Evolutionary conservation across 805 yeast species (phyloP), one percentile per base, ranked within the genome.

Genomic region (Candida verbasci): DNA sequence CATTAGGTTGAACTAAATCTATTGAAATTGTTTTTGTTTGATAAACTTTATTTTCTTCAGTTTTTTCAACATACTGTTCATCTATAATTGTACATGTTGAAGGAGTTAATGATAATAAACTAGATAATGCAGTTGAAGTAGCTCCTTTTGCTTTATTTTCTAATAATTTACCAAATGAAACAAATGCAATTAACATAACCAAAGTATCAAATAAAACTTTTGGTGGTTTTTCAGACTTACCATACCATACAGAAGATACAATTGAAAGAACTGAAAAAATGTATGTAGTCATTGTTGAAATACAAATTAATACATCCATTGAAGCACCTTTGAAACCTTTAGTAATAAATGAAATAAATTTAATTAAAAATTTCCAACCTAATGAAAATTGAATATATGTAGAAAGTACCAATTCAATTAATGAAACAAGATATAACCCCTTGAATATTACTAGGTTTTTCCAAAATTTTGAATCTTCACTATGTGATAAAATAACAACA

Each of bases 101-200:
- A 1, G 98, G 97, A 0, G 95, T 74, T 38, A 93, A 63, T 2
- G 89, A 80, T 30, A 94, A 70, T 29, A 93, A 69, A 45, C 80
- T 78, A 0, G 96, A 82, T 27, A 93, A 68, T 0, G 97, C 95
- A 3, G 86, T 75, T 0, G 97, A 86, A 0, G 97, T 93, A 41
- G 85, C 86, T 3, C 97, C 95, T 53, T 93, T 87, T 2, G 98
- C 97, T 45, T 74, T 78, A 58, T 85, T 86, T 53, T 93, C 99
- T 16, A 89, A 65, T 74, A 86, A 84, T 60, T 93, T 91, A 2
- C 99, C 99, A 30, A 88, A 63, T 7, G 93, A 74, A 18, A 93
- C 88, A 56, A 88, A 93, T 4, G 80, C 63, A 34, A 91, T 71
- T 28, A 93, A 68, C 94, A 94, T 86, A 11, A 82, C 78, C 1